Evolutionary conservation across 352 stramenopile genomes (phyloP).

Genomic region (Pythium folliculosum): DNA sequence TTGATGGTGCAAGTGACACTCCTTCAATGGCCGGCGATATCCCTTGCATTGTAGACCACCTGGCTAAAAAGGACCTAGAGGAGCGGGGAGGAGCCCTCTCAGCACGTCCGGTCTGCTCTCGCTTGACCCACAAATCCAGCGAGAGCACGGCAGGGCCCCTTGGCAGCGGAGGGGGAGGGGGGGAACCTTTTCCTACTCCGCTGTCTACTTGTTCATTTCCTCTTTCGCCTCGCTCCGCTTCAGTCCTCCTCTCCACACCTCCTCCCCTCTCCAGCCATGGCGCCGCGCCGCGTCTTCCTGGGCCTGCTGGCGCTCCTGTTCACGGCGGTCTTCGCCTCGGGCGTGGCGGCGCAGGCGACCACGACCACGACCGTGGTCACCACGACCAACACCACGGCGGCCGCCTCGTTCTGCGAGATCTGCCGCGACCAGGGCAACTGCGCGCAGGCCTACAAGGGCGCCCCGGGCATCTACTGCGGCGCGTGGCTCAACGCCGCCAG

Average conservation of each 20-base stretch:
- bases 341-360: not conserved
- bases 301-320: constrained; percentile 8
- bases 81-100: too few relatives aligned
- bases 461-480: constrained; percentile 29
- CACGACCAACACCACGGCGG: not conserved
- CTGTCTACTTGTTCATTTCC: too few relatives aligned
- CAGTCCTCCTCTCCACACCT: not conserved
- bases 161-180: too few relatives aligned
- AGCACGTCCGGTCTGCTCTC: too few relatives aligned
- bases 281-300: constrained; percentile 1
- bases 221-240: not conserved
- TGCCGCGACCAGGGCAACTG: constrained; percentile 30
- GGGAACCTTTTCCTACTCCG: too few relatives aligned
- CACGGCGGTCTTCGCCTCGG: not conserved
- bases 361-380: constrained; percentile 2
- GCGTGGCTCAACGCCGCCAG: constrained; percentile 23
- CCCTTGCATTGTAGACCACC: too few relatives aligned
- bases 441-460: constrained; percentile 22
- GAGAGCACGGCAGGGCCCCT: too few relatives aligned
- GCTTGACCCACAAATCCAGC: too few relatives aligned
- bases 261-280: not conserved
- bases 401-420: constrained; percentile 22
- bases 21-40: too few relatives aligned
- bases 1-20: too few relatives aligned
- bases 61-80: too few relatives aligned